Base-by-base conservation (phyloP, 257 asterid genomes). In the Linaria vulgaris region DNA sequence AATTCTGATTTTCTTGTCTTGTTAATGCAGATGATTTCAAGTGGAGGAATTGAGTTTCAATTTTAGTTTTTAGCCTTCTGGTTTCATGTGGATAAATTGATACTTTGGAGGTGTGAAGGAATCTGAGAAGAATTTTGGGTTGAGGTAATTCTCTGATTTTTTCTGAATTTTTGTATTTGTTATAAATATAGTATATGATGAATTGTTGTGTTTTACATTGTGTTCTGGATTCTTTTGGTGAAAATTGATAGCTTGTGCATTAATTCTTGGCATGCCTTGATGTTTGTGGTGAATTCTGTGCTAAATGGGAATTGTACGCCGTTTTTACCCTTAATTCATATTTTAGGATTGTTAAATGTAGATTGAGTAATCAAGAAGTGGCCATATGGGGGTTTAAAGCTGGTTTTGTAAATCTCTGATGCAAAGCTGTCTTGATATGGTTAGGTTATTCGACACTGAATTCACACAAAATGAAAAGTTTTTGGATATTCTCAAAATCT, bases 131-230 rank as follows among this genome's bases (percentile, higher is more conserved):
- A 64, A 73, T 64, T 72, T 55, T 55, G 34, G 56, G 53, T 41
- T 68, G 72, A 71, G 82, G 86, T 74, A 69, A 66, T 62, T 61
- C 68, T 79, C 83, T 74, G 67, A 66, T 66, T 61, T 64, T 55
- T 12, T 27, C 3, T 27, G 3, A 27, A 27, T 55, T 46, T 50
- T 47, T 10, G 64, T 71, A 58, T 56, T 56, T 52, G 34, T 34
- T 34, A 4, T 34, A 54, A 34, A 27, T 27, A 30, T 37, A 1
- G 20, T 64, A 59, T 25, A 10, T 63, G 8, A 6, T 30, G 9
- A 12, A 12, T 14, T 61, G 53, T 9, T 55, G 15, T 15, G 23
- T 25, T 61, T 22, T 46, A 6, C 34, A 30, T 50, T 54, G 16
- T 12, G 21, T 17, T 66, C 13, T 63, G 41, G 27, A 13, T 61